phyloP scores from a whole-genome alignment of 805 yeast genomes.

The Metschnikowia colocasiae region DNA sequence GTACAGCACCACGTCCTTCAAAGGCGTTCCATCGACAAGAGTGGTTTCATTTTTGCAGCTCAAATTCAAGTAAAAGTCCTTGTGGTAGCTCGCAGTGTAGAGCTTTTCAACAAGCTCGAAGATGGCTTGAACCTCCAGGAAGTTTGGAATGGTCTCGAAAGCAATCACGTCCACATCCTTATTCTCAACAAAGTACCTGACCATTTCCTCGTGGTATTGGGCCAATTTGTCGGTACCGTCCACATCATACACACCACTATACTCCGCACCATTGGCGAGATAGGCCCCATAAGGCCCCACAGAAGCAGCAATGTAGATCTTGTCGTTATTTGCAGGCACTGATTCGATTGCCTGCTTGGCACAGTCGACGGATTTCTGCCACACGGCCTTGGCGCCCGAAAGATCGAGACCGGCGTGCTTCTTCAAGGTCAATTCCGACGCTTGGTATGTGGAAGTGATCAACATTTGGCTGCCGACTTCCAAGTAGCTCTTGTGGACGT shows the following conservation, averaged over 20 bases:
- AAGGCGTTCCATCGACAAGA: slow-evolving; percentile 32
- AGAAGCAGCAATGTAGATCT: slow-evolving; percentile 50
- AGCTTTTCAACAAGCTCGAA: slow-evolving; percentile 36
- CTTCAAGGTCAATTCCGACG: slow-evolving; percentile 14
- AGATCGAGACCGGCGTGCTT: slow-evolving; percentile 14
- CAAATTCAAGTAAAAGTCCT: slow-evolving; percentile 47
- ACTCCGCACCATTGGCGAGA: slow-evolving; percentile 66
- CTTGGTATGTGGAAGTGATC: slow-evolving; percentile 21
- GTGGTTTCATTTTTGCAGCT: slow-evolving; percentile 23
- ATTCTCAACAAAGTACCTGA: slow-evolving; percentile 35
- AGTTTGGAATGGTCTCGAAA: slow-evolving; percentile 70
- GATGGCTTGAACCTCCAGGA: slow-evolving; percentile 52
- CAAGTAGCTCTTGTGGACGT: slow-evolving; percentile 17
- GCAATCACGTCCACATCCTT: slow-evolving; percentile 53
- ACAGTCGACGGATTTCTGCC: slow-evolving; percentile 17
- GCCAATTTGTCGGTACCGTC: slow-evolving; percentile 36
- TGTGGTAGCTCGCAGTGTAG: slow-evolving; percentile 17
- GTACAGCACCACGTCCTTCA: slow-evolving; percentile 21
- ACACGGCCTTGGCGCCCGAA: slow-evolving; percentile 9
- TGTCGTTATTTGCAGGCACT: not conserved
- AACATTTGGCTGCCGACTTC: slow-evolving; percentile 18
- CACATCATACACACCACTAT: slow-evolving; percentile 60
- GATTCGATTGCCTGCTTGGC: slow-evolving; percentile 13
- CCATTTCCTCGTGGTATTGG: slow-evolving; percentile 50
- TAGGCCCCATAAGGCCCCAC: slow-evolving; percentile 78